Conservation (phyloP, 306 rosid genomes). For the Cucumis hystrix region DNA sequence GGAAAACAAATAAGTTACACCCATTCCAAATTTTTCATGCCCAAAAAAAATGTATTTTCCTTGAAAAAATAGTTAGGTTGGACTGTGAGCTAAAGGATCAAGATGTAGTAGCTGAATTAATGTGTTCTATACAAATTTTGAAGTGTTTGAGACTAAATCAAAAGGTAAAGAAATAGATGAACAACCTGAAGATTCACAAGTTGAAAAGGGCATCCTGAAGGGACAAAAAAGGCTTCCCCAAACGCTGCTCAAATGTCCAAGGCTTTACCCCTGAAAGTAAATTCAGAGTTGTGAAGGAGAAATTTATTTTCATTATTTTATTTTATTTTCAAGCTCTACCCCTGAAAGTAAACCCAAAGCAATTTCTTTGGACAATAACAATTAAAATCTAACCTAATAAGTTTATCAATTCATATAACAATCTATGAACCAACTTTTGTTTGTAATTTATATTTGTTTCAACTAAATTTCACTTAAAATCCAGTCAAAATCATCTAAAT, state of each 20-base stretch:
- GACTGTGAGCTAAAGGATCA: neutral
- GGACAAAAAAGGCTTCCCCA: slow-evolving; percentile 85
- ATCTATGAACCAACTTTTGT: no score
- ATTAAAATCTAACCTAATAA: no score
- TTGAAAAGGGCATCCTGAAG: slow-evolving; percentile 97
- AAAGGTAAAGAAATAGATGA: slow-evolving; percentile 2
- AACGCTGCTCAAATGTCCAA: slow-evolving; percentile 87
- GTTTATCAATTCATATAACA: no score
- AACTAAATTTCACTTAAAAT: no score
- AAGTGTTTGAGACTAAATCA: neutral
- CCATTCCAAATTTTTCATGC: neutral
- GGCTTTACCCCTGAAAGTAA: slow-evolving; percentile 65
- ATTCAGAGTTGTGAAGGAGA: no score
- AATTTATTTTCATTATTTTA: no score
- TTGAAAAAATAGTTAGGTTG: neutral
- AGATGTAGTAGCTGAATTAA: neutral
- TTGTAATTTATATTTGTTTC: no score
- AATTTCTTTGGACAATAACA: no score
- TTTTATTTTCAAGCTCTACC: no score
- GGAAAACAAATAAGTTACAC: neutral
- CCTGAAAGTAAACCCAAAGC: no score
- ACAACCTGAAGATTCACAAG: slow-evolving; percentile 74
- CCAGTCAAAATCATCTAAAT: no score
- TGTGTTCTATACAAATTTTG: neutral
- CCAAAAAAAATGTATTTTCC: neutral